Evolutionary conservation across 805 yeast genomes (phyloP).

Genomic region (Debaryomyces tyrocola): DNA sequence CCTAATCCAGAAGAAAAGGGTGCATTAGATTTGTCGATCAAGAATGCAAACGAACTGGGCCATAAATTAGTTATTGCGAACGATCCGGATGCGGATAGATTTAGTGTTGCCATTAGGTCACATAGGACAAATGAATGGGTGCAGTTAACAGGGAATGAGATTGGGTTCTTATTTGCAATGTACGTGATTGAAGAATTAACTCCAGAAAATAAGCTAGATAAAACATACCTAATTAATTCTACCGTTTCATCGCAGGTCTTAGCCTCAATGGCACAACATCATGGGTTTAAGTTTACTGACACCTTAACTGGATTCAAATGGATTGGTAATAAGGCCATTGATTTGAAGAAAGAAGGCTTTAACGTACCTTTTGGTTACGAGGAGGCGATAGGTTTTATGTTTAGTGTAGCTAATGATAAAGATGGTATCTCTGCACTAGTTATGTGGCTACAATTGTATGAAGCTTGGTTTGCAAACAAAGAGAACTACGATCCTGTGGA

Average conservation of each 20-base stretch:
- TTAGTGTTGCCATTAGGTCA: slow-evolving; percentile 69
- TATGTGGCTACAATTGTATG: slow-evolving; percentile 71
- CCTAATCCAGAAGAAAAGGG: slow-evolving; percentile 98
- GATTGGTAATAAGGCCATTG: slow-evolving; percentile 89
- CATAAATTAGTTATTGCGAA: slow-evolving; percentile 72
- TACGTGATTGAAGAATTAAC: slow-evolving; percentile 45
- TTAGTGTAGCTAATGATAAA: slow-evolving; percentile 79
- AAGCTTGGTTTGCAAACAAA: slow-evolving; percentile 44
- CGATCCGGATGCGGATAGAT: slow-evolving; percentile 97
- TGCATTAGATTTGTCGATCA: slow-evolving; percentile 73
- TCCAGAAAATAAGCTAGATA: slow-evolving; percentile 21
- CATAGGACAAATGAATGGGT: slow-evolving; percentile 51
- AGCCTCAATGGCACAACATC: slow-evolving; percentile 58
- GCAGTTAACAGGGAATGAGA: slow-evolving; percentile 88
- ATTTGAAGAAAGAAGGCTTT: slow-evolving; percentile 61
- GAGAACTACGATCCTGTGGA: slow-evolving; percentile 39
- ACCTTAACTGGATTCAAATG: slow-evolving; percentile 96
- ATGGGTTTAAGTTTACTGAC: slow-evolving; percentile 67
- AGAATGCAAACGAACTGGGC: slow-evolving; percentile 52
- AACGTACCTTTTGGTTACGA: slow-evolving; percentile 87
- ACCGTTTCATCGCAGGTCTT: slow-evolving; percentile 91
- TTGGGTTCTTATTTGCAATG: slow-evolving; percentile 81
- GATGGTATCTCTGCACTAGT: slow-evolving; percentile 86
- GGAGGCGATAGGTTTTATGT: slow-evolving; percentile 97
- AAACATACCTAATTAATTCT: slow-evolving; percentile 69